These are phyloP conservation scores for Nicotiana obtusifolia DNA, from an alignment of 257 asterid species.

Conservation along the genomic window DNA sequence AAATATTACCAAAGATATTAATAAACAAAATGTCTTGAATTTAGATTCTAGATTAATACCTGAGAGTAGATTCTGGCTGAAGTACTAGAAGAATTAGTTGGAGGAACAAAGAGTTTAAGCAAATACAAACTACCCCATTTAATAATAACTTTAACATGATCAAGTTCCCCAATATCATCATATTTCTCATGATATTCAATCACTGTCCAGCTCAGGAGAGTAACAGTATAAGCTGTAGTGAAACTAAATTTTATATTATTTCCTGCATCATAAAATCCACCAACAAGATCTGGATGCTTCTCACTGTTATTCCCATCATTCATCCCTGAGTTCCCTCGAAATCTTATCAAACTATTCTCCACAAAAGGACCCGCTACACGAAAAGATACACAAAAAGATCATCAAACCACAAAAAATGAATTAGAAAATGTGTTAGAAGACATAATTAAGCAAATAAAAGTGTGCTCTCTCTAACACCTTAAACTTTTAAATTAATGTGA, in stretches of 20 bases:
- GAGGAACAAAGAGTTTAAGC: slow-evolving; percentile 38
- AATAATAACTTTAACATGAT: slow-evolving; percentile 49
- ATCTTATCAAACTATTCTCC: slow-evolving; percentile 17
- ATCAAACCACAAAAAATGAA: too few relatives aligned
- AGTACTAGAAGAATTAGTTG: slow-evolving; percentile 20
- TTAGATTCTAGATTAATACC: slow-evolving; percentile 19
- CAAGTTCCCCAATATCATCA: slow-evolving; percentile 45
- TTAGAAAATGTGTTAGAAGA: too few relatives aligned
- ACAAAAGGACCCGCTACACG: slow-evolving; percentile 40
- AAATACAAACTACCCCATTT: slow-evolving; percentile 59
- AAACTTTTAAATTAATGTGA: too few relatives aligned
- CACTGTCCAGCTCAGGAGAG: slow-evolving; percentile 58
- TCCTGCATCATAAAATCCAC: slow-evolving; percentile 65
- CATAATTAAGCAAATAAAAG: too few relatives aligned
- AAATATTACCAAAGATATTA: not conserved
- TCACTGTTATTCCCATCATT: slow-evolving; percentile 32
- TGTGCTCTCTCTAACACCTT: too few relatives aligned
- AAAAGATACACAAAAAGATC: not conserved
- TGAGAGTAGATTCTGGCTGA: slow-evolving; percentile 40
- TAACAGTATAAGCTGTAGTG: slow-evolving; percentile 48
- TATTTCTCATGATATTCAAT: slow-evolving; percentile 52
- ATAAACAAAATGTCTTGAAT: not conserved
- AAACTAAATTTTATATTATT: slow-evolving; percentile 52
- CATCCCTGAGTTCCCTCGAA: slow-evolving; percentile 49
- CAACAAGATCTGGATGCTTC: slow-evolving; percentile 38